A percentile compares a stretch with the other conserved stretches of the same genome.
Conservation (phyloP, 2,329 filamentous ascomycete species). For the Penicillium janthinellum region DNA sequence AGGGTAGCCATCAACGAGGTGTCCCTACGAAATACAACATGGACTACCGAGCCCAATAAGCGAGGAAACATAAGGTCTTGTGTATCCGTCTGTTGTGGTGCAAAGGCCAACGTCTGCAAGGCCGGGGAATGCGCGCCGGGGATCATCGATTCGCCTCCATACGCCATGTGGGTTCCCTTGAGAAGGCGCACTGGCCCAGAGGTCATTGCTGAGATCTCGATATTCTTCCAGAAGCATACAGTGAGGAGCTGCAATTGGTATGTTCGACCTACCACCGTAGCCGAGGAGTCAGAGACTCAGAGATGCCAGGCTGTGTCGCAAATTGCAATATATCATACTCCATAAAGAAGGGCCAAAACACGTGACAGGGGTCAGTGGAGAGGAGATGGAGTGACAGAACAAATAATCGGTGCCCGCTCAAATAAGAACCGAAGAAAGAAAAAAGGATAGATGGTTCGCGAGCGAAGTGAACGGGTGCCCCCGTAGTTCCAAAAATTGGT, state of each 20-base stretch:
- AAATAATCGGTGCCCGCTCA: too few species aligned
- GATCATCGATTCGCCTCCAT: background rate
- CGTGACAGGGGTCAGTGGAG: background rate
- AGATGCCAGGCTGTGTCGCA: background rate
- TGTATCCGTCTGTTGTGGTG: background rate
- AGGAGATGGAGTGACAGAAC: too few species aligned
- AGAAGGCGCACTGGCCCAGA: background rate
- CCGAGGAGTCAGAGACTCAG: background rate
- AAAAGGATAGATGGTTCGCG: background rate
- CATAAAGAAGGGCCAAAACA: background rate
- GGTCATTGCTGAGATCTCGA: background rate
- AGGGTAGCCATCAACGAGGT: background rate
- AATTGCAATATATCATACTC: too few species aligned
- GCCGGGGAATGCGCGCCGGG: background rate
- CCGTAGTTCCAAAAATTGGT: background rate
- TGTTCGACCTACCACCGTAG: background rate
- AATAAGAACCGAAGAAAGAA: background rate
- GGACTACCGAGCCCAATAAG: background rate
- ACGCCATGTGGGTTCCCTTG: background rate
- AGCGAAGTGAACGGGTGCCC: background rate
- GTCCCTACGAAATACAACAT: background rate
- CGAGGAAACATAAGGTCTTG: background rate
- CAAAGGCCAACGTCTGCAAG: background rate
- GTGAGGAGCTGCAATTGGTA: background rate
- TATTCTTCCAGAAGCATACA: slow-evolving; percentile 1